Evolutionary conservation across 257 asterid species (phyloP).

Genomic region (Nicotiana sylvestris): DNA sequence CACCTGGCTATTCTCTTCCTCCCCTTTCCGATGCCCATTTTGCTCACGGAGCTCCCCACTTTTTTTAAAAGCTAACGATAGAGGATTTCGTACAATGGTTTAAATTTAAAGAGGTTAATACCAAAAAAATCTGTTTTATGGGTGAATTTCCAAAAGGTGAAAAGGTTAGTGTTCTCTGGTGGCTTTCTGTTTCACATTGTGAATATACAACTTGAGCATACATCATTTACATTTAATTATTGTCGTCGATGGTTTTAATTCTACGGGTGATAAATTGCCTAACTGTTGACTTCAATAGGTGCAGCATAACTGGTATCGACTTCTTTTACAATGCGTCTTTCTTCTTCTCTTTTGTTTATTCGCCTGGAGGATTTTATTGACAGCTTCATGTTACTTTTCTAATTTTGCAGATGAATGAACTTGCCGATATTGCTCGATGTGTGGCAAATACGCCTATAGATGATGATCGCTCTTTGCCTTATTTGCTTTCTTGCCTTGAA

Average conservation of each 20-base stretch:
- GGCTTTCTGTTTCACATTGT: neutral
- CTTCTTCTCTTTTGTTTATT: constrained; percentile 2
- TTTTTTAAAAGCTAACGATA: neutral
- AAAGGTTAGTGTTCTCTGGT: neutral
- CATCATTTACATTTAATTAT: neutral
- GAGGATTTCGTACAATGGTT: neutral
- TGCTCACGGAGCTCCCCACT: neutral
- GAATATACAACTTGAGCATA: neutral
- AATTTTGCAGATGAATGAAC: constrained; percentile 79
- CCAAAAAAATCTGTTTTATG: neutral
- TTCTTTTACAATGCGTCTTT: neutral
- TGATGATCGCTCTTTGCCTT: constrained; percentile 74
- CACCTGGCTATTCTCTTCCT: neutral
- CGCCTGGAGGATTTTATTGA: neutral
- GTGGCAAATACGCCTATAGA: constrained; percentile 85
- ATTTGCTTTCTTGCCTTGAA: constrained; percentile 89
- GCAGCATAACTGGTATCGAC: neutral
- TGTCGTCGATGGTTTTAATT: neutral
- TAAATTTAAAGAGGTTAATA: neutral
- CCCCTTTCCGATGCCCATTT: neutral
- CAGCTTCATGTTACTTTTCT: neutral
- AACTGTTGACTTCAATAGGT: neutral
- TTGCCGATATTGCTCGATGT: constrained; percentile 96
- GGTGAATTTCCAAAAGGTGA: neutral
- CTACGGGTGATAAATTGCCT: neutral